A percentile compares a stretch with the other conserved stretches of the same genome.
Conservation (phyloP, 371 early-diverging fungal species). For the Lichtheimia hyalospora region DNA sequence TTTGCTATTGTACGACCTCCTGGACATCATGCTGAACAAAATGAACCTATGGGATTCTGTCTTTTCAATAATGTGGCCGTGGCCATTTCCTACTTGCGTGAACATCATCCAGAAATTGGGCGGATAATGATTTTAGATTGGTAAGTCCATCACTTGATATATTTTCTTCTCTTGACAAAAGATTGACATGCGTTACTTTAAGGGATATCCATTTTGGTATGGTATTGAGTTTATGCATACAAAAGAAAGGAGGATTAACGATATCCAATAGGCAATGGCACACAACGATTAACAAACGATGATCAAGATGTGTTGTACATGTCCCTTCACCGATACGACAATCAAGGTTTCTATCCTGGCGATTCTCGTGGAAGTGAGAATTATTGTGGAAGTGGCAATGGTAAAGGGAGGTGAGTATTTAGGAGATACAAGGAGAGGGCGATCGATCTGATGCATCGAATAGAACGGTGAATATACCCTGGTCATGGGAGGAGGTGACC, state of each 20-base stretch:
- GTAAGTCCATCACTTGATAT: slow-evolving; percentile 30
- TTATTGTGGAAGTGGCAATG: slow-evolving; percentile 63
- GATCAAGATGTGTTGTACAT: slow-evolving; percentile 82
- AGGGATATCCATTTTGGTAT: slow-evolving; percentile 91
- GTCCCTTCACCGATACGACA: slow-evolving; percentile 84
- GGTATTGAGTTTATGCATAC: no score
- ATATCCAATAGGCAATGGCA: slow-evolving; percentile 64
- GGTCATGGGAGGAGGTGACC: slow-evolving; percentile 72
- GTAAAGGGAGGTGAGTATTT: slow-evolving; percentile 58
- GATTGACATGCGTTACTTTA: slow-evolving; percentile 12
- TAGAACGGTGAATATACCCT: slow-evolving; percentile 86
- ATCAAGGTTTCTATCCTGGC: slow-evolving; percentile 77
- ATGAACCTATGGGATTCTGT: slow-evolving; percentile 82
- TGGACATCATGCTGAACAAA: slow-evolving; percentile 88
- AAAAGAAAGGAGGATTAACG: not conserved
- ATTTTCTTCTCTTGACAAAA: not conserved
- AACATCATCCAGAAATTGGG: slow-evolving; percentile 27
- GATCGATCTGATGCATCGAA: not conserved
- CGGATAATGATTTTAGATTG: slow-evolving; percentile 87
- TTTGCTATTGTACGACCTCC: slow-evolving; percentile 87
- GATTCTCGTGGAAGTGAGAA: slow-evolving; percentile 54
- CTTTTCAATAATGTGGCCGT: slow-evolving; percentile 88
- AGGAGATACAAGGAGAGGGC: not conserved
- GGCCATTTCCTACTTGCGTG: slow-evolving; percentile 62
- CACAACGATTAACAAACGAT: slow-evolving; percentile 75